phyloP scores from a whole-genome alignment of 139 green algal species.

The Yamagishiella unicocca region DNA sequence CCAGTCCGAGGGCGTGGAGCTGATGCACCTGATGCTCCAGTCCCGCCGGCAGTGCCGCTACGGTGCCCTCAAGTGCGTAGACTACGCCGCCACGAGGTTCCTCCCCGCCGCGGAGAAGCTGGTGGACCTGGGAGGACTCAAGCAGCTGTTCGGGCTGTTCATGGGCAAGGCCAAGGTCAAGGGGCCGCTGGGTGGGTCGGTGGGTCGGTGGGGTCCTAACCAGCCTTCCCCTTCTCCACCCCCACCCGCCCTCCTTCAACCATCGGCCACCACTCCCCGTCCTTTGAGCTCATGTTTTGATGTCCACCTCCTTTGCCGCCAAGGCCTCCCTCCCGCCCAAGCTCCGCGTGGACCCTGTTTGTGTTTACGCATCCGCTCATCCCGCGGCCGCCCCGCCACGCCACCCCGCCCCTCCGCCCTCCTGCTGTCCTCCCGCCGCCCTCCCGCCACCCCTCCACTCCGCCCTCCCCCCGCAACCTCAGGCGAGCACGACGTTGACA shows the following conservation, averaged over 20 bases:
- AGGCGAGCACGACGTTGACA: conserved; percentile 69
- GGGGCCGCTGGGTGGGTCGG: conserved; percentile 42
- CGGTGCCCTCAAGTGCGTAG: conserved; percentile 87
- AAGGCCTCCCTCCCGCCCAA: no score
- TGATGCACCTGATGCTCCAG: conserved; percentile 95
- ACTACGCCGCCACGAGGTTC: conserved; percentile 90
- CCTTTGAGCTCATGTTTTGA: no score
- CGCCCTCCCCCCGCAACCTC: neutral
- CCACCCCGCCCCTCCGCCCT: no score
- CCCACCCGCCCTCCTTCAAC: neutral
- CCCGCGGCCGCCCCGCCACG: no score
- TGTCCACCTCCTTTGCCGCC: no score
- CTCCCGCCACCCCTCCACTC: no score
- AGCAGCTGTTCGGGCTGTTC: conserved; percentile 92
- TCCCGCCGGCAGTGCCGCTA: conserved; percentile 74
- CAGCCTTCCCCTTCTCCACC: neutral
- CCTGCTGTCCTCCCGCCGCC: no score
- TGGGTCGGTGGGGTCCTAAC: neutral
- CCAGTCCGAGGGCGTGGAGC: conserved; percentile 85
- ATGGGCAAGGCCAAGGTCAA: conserved; percentile 92
- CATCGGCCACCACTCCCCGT: no score
- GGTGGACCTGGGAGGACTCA: conserved; percentile 85
- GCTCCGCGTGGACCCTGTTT: no score
- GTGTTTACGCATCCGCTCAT: no score
- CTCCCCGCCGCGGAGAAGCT: conserved; percentile 71